Evolutionary conservation across 371 early-diverging fungal species (phyloP).

Genomic region (Mucor irregularis): DNA sequence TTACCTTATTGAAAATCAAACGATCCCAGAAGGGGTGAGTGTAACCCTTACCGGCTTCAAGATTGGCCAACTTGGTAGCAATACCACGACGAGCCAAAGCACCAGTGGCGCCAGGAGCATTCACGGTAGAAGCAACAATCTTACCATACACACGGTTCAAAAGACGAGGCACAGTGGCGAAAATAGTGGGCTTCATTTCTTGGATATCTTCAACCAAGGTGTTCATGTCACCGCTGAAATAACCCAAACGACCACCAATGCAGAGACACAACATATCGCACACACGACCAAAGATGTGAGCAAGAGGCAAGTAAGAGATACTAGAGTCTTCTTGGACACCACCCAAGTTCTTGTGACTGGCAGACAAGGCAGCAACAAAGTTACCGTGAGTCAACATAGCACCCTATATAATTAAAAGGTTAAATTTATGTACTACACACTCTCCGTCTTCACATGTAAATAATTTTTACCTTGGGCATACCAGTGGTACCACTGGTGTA

Average conservation of each 20-base stretch:
- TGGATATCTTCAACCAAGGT: conserved; percentile 84
- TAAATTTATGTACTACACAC: not conserved
- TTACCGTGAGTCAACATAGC: conserved; percentile 55
- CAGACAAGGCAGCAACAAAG: conserved; percentile 45
- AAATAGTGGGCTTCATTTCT: conserved; percentile 79
- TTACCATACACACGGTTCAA: conserved; percentile 90
- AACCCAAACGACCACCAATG: conserved; percentile 72
- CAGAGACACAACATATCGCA: conserved; percentile 25
- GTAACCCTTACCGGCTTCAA: conserved; percentile 60
- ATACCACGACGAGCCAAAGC: conserved; percentile 62
- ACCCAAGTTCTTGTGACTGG: conserved; percentile 24
- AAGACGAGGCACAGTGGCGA: conserved; percentile 90
- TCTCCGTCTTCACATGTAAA: conserved; percentile 9
- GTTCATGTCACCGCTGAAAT: conserved; percentile 82
- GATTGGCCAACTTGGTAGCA: conserved; percentile 57
- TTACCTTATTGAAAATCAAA: conserved; percentile 84
- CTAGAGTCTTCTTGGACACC: conserved; percentile 35
- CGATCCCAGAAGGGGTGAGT: conserved; percentile 87
- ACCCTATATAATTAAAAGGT: conserved; percentile 31
- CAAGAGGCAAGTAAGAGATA: conserved; percentile 84
- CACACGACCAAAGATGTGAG: conserved; percentile 91
- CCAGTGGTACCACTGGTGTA: conserved; percentile 95
- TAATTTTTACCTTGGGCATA: conserved; percentile 53
- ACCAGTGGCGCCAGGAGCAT: conserved; percentile 66
- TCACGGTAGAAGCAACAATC: conserved; percentile 69